Conservation (phyloP, 345 rosid genomes). For the Clarkia xantiana region DNA sequence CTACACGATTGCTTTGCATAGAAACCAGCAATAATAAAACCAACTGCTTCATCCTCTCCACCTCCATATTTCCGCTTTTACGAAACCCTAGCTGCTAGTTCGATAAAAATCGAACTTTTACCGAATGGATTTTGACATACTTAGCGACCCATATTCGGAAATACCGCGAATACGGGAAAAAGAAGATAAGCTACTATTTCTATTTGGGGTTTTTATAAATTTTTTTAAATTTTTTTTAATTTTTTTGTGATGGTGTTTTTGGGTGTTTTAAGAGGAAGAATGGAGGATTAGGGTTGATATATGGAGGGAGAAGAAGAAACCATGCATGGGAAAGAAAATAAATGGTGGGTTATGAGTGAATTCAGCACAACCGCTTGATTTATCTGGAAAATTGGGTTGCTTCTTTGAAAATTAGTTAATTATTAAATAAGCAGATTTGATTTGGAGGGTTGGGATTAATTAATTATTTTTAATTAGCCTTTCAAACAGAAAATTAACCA, state of each 20-base stretch:
- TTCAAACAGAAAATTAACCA: too few relatives aligned
- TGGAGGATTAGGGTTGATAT: background rate
- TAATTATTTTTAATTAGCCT: too few relatives aligned
- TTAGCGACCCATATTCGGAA: slow-evolving; percentile 3
- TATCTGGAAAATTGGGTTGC: background rate
- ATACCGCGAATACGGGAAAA: background rate
- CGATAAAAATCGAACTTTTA: background rate
- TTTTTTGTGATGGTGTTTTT: background rate
- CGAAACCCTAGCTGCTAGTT: background rate
- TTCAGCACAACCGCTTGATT: slow-evolving; percentile 1
- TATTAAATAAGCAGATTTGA: too few relatives aligned
- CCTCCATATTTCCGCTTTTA: slow-evolving; percentile 33
- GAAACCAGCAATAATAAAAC: slow-evolving; percentile 42
- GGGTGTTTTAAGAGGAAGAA: background rate
- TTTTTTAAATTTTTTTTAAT: too few relatives aligned
- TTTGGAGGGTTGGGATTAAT: too few relatives aligned
- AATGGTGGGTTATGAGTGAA: slow-evolving; percentile 5
- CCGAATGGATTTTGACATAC: too few relatives aligned
- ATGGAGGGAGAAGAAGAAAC: background rate
- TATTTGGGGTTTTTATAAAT: background rate
- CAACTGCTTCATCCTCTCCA: slow-evolving; percentile 39
- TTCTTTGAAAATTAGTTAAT: too few relatives aligned
- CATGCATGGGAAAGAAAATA: background rate
- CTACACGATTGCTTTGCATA: slow-evolving; percentile 28
- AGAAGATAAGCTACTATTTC: background rate